Evolutionary conservation across 2,329 filamentous ascomycete species (phyloP), one percentile per base, ranked within the genome.

Genomic region (Bipolaris victoriae): DNA sequence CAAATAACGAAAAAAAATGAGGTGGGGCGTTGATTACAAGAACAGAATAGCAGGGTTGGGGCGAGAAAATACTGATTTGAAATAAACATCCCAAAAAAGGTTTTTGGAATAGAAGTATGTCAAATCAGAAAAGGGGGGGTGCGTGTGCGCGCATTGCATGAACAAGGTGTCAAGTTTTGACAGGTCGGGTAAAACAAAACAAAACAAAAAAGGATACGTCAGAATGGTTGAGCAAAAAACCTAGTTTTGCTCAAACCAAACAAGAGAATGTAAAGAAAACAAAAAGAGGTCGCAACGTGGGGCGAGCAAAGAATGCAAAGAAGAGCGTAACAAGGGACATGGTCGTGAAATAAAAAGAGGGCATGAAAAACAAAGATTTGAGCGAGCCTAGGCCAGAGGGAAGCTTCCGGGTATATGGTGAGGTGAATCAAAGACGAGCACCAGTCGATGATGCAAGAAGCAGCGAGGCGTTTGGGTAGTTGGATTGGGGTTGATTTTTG

Each of bases 391-490:
- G 57, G 58, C 60, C 60, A 58, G 53, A 39, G 41, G 59, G 59
- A 54, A 54, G 65, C 64, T 68, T 67, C 63, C 51, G 52, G 41
- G 48, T 57, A 49, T 31, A 57, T 57, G 49, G 15, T 9, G 37
- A 35, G 16, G 13, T 60, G 62, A 63, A 70, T 69, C 68, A 70
- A 66, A 65, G 64, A 70, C 47, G 49, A 52, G 67, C 67, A 68
- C 63, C 65, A 69, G 70, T 73, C 68, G 58, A 64, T 72, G 65
- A 69, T 69, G 66, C 63, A 37, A 62, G 61, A 67, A 65, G 63
- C 60, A 50, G 33, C 20, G n/a, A 52, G 56, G 52, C 53, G 57
- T 60, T 40, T 40, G 49, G 49, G 15, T 22, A 10, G 24, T 40
- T 45, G 36, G 24, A 20, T 2, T 26, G 22, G 24, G 24, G 9